Percentiles rank a stretch among this genome's conserved stretches.
Evolutionary conservation across 495 filamentous ascomycete genomes (phyloP).

Genomic region (Penicillium lividum): DNA sequence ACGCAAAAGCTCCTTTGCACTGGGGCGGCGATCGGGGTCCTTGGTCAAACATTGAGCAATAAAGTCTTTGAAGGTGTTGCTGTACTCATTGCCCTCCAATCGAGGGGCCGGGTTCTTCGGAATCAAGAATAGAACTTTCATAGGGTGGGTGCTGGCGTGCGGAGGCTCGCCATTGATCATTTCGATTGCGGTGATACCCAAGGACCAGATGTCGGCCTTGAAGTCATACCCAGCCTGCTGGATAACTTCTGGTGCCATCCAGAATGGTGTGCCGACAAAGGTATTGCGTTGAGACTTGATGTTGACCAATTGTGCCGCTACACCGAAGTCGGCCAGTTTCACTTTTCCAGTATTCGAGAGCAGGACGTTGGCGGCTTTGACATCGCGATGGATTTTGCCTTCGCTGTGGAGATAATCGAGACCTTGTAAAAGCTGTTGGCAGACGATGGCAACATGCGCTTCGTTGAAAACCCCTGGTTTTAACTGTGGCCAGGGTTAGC

Average conservation of each 20-base stretch:
- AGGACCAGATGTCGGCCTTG: constrained; percentile 97
- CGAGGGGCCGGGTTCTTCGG: constrained; percentile 86
- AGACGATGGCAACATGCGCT: constrained; percentile 91
- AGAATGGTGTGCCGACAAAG: constrained; percentile 98
- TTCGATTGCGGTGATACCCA: constrained; percentile 95
- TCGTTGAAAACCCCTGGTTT: constrained; percentile 92
- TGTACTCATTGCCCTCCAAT: constrained; percentile 81
- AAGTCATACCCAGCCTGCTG: constrained; percentile 96
- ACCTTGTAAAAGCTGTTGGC: constrained; percentile 84
- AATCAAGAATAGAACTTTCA: constrained; percentile 98
- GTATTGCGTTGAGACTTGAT: constrained; percentile 98
- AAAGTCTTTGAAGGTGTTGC: constrained; percentile 91
- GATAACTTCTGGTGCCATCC: constrained; percentile 99
- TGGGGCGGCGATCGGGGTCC: constrained; percentile 78
- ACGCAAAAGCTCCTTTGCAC: constrained; percentile 84
- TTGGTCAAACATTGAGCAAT: constrained; percentile 86
- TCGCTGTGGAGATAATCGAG: constrained; percentile 92
- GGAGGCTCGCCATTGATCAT: constrained; percentile 91
- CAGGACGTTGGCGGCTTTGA: constrained; percentile 94
- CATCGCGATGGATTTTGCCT: constrained; percentile 95
- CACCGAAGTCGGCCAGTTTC: constrained; percentile 96
- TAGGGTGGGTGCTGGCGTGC: constrained; percentile 86
- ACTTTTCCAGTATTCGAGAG: constrained; percentile 87
- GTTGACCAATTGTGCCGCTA: constrained; percentile 93
- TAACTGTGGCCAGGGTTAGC: constrained; percentile 54